Conservation (phyloP, 73 alveolate species). For the Breviolum minutum region DNA sequence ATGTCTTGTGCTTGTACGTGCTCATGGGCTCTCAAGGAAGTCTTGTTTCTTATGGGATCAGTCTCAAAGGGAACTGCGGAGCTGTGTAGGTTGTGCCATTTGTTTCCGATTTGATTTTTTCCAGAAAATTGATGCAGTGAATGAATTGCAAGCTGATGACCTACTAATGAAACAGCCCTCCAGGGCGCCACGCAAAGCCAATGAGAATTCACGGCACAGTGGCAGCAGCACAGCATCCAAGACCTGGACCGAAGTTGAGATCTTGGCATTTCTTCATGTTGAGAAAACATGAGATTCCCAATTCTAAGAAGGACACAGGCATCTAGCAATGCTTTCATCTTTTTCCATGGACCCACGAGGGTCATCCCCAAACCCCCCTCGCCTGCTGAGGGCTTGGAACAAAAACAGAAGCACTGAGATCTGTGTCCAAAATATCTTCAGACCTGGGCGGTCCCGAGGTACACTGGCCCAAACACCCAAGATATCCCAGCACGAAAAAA, state of each 20-base stretch:
- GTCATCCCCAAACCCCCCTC: not conserved
- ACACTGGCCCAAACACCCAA: not conserved
- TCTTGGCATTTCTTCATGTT: not conserved
- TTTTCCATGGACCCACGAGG: not conserved
- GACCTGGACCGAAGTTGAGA: not conserved
- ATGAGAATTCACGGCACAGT: conserved; percentile 46
- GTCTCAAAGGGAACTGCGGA: too few relatives aligned
- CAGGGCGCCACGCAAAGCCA: conserved; percentile 24
- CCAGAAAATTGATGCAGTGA: too few relatives aligned
- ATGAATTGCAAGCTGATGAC: not conserved
- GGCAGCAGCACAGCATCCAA: conserved; percentile 60
- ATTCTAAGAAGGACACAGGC: not conserved
- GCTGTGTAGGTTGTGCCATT: too few relatives aligned
- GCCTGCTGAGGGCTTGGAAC: conserved; percentile 75
- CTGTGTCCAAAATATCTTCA: not conserved
- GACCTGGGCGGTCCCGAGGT: conserved; percentile 11
- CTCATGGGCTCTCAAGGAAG: too few relatives aligned
- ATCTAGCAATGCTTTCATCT: not conserved
- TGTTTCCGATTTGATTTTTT: too few relatives aligned
- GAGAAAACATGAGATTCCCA: not conserved
- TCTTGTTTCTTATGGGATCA: too few relatives aligned
- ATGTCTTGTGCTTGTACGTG: too few relatives aligned
- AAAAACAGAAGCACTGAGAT: conserved; percentile 8
- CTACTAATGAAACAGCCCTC: not conserved
- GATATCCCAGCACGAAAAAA: too few relatives aligned